Percentiles rank a stretch among this genome's conserved stretches.
Evolutionary conservation across 345 rosid genomes (phyloP).

Genomic region (Anacardium occidentale): DNA sequence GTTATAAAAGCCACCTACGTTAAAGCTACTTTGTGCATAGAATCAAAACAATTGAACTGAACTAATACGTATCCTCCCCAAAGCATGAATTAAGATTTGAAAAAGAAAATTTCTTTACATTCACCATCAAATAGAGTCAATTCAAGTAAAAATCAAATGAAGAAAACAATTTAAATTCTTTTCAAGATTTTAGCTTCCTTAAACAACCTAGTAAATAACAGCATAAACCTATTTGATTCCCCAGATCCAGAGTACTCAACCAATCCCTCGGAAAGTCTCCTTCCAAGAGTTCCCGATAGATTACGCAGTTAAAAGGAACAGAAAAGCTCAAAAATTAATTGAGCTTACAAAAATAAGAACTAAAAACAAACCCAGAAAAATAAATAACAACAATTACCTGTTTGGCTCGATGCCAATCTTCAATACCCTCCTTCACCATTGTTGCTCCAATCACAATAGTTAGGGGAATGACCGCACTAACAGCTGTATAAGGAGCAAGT

Average conservation of each 20-base stretch:
- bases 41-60: not conserved
- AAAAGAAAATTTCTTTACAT: too few relatives aligned
- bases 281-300: not conserved
- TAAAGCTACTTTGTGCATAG: not conserved
- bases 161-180: not conserved
- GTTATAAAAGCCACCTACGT: not conserved
- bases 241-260: not conserved
- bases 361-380: not conserved
- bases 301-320: not conserved
- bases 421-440: conserved; percentile 87
- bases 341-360: not conserved
- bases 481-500: conserved; percentile 72
- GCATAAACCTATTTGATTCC: not conserved
- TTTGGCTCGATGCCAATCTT: conserved; percentile 75
- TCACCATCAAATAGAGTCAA: not conserved
- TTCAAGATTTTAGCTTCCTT: not conserved
- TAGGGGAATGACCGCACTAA: conserved; percentile 71
- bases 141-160: not conserved
- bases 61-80: not conserved
- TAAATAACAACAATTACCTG: conserved; percentile 50
- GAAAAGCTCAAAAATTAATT: not conserved
- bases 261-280: not conserved
- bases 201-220: not conserved
- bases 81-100: not conserved
- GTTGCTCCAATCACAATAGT: conserved; percentile 72